Evolutionary conservation across 352 stramenopile species (phyloP).

Genomic region (Phytophthora litchii): DNA sequence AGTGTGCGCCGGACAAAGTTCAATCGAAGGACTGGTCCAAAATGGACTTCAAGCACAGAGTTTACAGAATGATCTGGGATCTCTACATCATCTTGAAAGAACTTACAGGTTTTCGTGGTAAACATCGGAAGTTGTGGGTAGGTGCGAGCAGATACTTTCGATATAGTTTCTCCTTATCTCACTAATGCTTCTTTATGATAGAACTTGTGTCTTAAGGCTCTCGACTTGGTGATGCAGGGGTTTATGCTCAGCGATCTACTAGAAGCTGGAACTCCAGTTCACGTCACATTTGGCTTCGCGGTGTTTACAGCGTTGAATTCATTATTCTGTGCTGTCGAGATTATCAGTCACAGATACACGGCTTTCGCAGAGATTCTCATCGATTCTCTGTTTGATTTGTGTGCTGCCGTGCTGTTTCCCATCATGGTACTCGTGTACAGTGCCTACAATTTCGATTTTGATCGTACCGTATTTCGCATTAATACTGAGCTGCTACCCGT

Average conservation of each 20-base stretch:
- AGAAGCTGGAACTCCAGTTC: slow-evolving; percentile 33
- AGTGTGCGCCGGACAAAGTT: slow-evolving; percentile 5
- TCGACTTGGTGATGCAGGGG: slow-evolving; percentile 38
- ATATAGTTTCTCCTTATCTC: not conserved
- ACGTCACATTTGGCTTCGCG: slow-evolving; percentile 28
- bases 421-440: slow-evolving; percentile 33
- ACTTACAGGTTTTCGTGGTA: slow-evolving; percentile 33
- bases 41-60: not conserved
- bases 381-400: slow-evolving; percentile 47
- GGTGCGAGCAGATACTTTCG: slow-evolving; percentile 1
- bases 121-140: slow-evolving; percentile 48
- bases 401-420: slow-evolving; percentile 36
- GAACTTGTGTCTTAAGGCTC: slow-evolving; percentile 42
- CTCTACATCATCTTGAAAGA: slow-evolving; percentile 31
- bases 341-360: slow-evolving; percentile 26
- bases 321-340: slow-evolving; percentile 24
- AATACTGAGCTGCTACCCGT: slow-evolving; percentile 28
- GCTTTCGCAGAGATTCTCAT: slow-evolving; percentile 43
- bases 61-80: slow-evolving; percentile 17
- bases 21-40: slow-evolving; percentile 2
- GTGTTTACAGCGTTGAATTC: slow-evolving; percentile 32
- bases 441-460: slow-evolving; percentile 33
- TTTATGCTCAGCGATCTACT: slow-evolving; percentile 35
- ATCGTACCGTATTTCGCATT: slow-evolving; percentile 31
- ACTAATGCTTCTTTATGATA: slow-evolving; percentile 10